Conservation (phyloP, 306 rosid genomes). For the Fragaria vesca region DNA sequence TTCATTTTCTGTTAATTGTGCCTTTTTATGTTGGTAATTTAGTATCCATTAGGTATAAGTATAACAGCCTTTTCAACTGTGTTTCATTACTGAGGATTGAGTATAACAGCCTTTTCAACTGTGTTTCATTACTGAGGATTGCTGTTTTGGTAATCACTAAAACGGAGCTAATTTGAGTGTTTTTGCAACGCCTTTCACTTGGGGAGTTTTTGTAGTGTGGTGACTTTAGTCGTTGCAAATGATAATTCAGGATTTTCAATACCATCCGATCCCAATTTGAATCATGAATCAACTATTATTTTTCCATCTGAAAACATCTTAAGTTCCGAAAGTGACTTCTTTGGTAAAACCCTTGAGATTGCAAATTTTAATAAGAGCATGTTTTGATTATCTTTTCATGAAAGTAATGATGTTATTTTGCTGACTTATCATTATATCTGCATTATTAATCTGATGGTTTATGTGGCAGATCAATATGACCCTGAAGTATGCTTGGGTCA, state of each 20-base stretch:
- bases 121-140: conserved; percentile 2
- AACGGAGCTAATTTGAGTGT: conserved; percentile 1
- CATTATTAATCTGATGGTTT: conserved; percentile 21
- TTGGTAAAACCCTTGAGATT: background rate
- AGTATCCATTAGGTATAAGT: background rate
- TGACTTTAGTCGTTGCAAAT: background rate
- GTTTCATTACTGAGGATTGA: background rate
- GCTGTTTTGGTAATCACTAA: background rate
- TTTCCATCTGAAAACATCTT: background rate
- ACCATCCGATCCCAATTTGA: background rate
- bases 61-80: background rate
- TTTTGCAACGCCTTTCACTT: background rate
- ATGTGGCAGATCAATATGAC: conserved; percentile 83
- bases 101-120: background rate
- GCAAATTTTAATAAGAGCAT: background rate
- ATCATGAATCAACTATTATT: background rate
- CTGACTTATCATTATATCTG: background rate
- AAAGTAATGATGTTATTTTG: background rate
- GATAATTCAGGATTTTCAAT: background rate
- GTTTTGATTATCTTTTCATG: background rate
- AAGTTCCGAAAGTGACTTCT: background rate
- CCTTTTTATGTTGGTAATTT: background rate
- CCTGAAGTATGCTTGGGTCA: conserved; percentile 96
- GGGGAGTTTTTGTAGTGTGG: background rate
- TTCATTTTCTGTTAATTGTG: background rate